phyloP scores from a whole-genome alignment of 106 monocot species.

The Dendrobium chrysotoxum region DNA sequence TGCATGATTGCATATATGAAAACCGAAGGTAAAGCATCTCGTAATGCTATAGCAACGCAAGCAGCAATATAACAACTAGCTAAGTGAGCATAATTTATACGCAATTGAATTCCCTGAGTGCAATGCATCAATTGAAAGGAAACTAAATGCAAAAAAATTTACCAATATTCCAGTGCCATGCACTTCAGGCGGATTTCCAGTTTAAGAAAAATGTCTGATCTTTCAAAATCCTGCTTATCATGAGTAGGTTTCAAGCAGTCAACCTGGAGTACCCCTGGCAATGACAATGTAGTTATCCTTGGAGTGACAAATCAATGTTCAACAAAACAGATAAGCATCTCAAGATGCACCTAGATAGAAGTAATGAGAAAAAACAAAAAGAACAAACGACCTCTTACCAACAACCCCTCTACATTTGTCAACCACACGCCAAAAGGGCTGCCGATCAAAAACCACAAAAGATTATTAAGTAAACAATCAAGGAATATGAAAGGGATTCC shows the following conservation, averaged over 20 bases:
- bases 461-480: neutral
- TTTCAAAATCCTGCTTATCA: conserved; percentile 88
- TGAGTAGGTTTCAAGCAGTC: conserved; percentile 76
- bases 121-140: neutral
- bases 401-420: conserved; percentile 56
- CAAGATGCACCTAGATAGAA: neutral
- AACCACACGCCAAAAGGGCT: conserved; percentile 62
- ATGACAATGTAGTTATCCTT: neutral
- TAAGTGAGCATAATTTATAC: neutral
- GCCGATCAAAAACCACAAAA: conserved; percentile 3
- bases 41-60: neutral
- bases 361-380: neutral
- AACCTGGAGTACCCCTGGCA: conserved; percentile 65
- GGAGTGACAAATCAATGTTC: neutral
- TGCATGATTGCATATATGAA: neutral
- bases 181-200: conserved; percentile 62
- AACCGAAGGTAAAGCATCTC: neutral
- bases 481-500: neutral
- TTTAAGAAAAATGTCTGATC: conserved; percentile 45
- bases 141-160: conserved; percentile 16
- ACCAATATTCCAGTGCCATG: conserved; percentile 80
- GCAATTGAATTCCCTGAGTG: neutral
- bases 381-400: conserved; percentile 32
- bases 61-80: neutral
- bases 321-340: neutral